Evolutionary conservation across 1,139 yeast species (phyloP), one percentile per base, ranked within the genome.

Genomic region (Saccharomyces hybrid): DNA sequence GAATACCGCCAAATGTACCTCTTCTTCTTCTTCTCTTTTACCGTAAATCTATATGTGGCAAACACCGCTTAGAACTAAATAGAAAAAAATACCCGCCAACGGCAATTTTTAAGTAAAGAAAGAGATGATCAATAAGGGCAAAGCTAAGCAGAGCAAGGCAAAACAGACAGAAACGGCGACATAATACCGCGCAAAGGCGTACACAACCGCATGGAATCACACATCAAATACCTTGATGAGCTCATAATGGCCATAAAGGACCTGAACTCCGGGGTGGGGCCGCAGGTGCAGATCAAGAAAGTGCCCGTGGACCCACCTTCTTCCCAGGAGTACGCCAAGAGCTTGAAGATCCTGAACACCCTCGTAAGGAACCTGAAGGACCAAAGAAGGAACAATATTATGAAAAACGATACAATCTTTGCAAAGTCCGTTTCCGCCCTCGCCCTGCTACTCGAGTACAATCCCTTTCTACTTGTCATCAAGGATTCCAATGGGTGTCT

Each of bases 191-290:
- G 11, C 7, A n/a, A 24, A 16, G 9, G 48, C 14, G 16, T 16
- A 24, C 42, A 19, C 7, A 48, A 44, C 26, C 53, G 42, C 19
- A 65, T 65, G 68, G 68, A 65, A 26, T 54, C 65, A 14, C 64
- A 65, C 47, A 58, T 62, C 38, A 61, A 61, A 51, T 68, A 67
- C 53, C 51, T 68, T 29, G 69, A 67, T 52, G 71, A 68, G 49
- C 54, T 68, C 38, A 62, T 63, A 26, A 50, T 58, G 44, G 69
- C 70, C 12, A 61, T 67, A 21, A 60, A 56, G 47, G 66, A 60
- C 19, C 61, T 38, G 26, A 38, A 38, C n/a, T 38, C 44, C 6
- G 44, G 44, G n/a, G n/a, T 11, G 44, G 24, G 26, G 11, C 19
- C 44, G n/a, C 62, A 9, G 50, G 60, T 9, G 31, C 55, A 19